Conservation (phyloP, 306 rosid genomes). For the Hippophae tibetana region DNA sequence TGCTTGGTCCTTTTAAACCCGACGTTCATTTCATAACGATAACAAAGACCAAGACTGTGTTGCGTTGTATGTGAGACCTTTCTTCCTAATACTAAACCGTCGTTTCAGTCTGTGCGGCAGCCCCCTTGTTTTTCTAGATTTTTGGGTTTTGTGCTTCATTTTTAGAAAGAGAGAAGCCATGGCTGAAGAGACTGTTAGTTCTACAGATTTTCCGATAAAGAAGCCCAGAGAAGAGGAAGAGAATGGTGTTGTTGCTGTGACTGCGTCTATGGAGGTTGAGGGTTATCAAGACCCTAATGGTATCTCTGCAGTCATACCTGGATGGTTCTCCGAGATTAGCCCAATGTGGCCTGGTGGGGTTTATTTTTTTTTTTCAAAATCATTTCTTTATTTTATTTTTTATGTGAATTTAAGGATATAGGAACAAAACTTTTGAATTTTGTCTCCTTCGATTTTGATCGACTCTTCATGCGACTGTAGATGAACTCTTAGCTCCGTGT, state of each 20-base stretch:
- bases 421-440: constrained; percentile 23
- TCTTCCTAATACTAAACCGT: not conserved
- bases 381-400: constrained; percentile 3
- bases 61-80: not conserved
- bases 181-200: constrained; percentile 42
- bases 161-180: constrained; percentile 11
- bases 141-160: constrained; percentile 1
- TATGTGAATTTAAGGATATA: constrained; percentile 26
- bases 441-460: not conserved
- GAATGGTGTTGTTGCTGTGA: constrained; percentile 35
- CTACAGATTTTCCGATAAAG: constrained; percentile 47
- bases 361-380: not conserved
- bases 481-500: not conserved
- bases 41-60: constrained; percentile 5
- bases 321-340: constrained; percentile 98
- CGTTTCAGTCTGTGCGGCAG: not conserved
- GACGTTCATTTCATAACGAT: constrained; percentile 14
- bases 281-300: constrained; percentile 25
- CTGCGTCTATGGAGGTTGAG: constrained; percentile 32
- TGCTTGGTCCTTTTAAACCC: no score
- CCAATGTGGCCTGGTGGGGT: constrained; percentile 99
- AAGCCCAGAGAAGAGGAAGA: constrained; percentile 48
- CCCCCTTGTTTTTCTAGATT: constrained; percentile 1
- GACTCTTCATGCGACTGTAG: not conserved
- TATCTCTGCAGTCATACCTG: constrained; percentile 67